Evolutionary conservation across 2,329 filamentous ascomycete genomes (phyloP).

Genomic region (Apiospora kogelbergensis): DNA sequence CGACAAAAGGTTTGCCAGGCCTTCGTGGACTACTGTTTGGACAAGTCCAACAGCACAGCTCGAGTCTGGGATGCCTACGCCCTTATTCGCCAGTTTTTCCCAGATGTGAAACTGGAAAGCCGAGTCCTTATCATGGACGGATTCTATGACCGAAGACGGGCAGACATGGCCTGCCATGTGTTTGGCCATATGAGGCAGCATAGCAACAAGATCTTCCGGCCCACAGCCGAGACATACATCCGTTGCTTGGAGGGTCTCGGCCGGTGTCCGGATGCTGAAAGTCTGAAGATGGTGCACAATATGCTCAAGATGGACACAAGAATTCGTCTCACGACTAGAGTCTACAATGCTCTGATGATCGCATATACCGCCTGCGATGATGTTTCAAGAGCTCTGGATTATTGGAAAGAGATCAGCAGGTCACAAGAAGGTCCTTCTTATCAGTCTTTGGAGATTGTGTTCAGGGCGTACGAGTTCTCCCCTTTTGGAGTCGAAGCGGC

Average conservation of each 20-base stretch:
- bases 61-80: constrained; percentile 66
- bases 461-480: constrained; percentile 71
- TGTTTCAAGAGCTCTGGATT: constrained; percentile 67
- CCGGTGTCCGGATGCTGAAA: constrained; percentile 57
- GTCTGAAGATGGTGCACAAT: constrained; percentile 78
- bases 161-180: constrained; percentile 82
- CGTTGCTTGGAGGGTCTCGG: constrained; percentile 76
- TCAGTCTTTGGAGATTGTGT: constrained; percentile 75
- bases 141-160: constrained; percentile 75
- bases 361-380: constrained; percentile 73
- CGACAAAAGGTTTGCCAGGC: constrained; percentile 64
- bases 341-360: constrained; percentile 85
- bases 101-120: constrained; percentile 62
- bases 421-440: constrained; percentile 86
- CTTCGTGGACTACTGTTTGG: constrained; percentile 67
- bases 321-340: constrained; percentile 71
- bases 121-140: constrained; percentile 75
- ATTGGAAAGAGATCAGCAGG: constrained; percentile 82
- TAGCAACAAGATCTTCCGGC: constrained; percentile 60
- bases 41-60: constrained; percentile 60
- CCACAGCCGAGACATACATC: constrained; percentile 74
- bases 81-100: constrained; percentile 64
- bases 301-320: constrained; percentile 91
- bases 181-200: constrained; percentile 95
- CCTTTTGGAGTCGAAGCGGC: constrained; percentile 59